Percentiles rank a stretch among this genome's conserved stretches.
Conservation (phyloP, 345 rosid genomes). For the Orychophragmus violaceus region DNA sequence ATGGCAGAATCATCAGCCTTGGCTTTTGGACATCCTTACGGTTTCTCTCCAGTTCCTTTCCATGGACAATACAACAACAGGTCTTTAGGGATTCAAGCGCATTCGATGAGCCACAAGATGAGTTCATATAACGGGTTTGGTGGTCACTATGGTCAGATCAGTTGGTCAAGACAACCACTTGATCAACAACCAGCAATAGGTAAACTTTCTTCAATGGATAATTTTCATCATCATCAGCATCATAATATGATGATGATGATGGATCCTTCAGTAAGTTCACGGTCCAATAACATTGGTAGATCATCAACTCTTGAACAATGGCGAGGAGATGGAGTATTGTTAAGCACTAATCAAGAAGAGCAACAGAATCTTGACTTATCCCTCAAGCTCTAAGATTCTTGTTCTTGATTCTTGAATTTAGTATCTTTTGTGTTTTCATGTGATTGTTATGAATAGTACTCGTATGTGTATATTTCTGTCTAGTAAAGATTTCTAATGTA, state of each 20-base stretch:
- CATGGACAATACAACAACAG: conserved; percentile 39
- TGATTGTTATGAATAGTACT: conserved; percentile 15
- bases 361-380: conserved; percentile 59
- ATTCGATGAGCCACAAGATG: conserved; percentile 58
- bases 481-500: neutral
- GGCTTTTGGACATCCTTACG: conserved; percentile 53
- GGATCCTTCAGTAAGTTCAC: conserved; percentile 9
- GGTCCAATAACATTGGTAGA: conserved; percentile 27
- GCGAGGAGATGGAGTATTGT: conserved; percentile 28
- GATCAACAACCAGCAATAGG: conserved; percentile 59
- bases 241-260: conserved; percentile 18
- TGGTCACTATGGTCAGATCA: conserved; percentile 35
- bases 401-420: conserved; percentile 4
- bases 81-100: conserved; percentile 61
- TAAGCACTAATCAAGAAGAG: conserved; percentile 41
- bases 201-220: conserved; percentile 39
- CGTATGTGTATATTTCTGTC: conserved; percentile 23
- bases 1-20: conserved; percentile 36
- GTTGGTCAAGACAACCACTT: conserved; percentile 45
- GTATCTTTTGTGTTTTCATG: neutral
- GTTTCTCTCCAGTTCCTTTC: conserved; percentile 51
- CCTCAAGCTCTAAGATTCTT: conserved; percentile 48
- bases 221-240: conserved; percentile 16
- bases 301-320: conserved; percentile 31
- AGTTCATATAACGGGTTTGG: conserved; percentile 35